Conservation (phyloP, 2,329 filamentous ascomycete genomes). For the Dactylonectria estremocensis region DNA sequence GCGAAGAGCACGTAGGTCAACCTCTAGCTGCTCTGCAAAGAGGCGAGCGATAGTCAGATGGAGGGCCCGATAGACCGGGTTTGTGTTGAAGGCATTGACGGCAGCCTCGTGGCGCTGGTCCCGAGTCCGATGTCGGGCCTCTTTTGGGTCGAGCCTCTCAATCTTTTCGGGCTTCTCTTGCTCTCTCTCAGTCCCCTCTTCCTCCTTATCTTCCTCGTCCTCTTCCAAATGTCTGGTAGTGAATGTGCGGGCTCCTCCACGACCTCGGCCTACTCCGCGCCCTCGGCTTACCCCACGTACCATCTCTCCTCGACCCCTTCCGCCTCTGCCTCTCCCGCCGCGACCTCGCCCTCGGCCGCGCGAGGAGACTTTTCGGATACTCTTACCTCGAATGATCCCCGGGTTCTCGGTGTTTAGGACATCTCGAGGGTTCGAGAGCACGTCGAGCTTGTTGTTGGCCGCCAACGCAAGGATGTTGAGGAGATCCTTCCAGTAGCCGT, state of each 20-base stretch:
- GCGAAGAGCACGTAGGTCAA: constrained; percentile 61
- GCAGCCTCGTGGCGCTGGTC: constrained; percentile 59
- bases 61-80: constrained; percentile 65
- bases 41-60: constrained; percentile 69
- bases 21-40: constrained; percentile 69
- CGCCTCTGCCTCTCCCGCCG: constrained; percentile 3
- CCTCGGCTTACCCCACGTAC: background rate
- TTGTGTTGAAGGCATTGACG: constrained; percentile 57
- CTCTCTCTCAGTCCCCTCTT: background rate
- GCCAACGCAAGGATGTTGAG: constrained; percentile 70
- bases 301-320: background rate
- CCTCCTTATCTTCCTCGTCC: background rate
- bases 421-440: constrained; percentile 55
- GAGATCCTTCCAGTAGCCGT: constrained; percentile 76
- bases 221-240: background rate
- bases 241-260: background rate
- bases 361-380: constrained; percentile 17
- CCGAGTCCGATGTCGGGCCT: constrained; percentile 51
- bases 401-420: constrained; percentile 58
- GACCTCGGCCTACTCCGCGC: background rate
- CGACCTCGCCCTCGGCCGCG: constrained; percentile 33
- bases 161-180: constrained; percentile 20
- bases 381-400: constrained; percentile 43
- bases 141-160: constrained; percentile 25
- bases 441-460: constrained; percentile 62